Conservation (phyloP, 176 grass and related monocot genomes). For the Neostapfia colusana region DNA sequence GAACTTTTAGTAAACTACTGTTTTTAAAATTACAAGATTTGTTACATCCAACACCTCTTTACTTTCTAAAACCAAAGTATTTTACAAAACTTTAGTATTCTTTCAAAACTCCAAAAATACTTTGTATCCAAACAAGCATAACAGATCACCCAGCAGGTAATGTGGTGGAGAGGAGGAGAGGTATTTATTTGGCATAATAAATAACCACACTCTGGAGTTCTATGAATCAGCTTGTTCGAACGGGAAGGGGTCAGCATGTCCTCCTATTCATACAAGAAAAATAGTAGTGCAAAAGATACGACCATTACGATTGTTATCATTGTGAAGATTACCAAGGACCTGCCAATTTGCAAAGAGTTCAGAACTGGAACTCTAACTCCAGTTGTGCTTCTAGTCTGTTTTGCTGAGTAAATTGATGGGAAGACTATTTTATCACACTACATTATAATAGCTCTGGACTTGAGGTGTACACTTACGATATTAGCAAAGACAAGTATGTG, state of each 20-base stretch:
- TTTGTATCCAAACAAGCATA: background rate
- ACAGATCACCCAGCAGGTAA: background rate
- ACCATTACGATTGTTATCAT: background rate
- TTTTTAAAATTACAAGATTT: no score
- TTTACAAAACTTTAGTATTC: no score
- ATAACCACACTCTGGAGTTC: background rate
- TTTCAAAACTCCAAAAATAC: no score
- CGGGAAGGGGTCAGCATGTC: background rate
- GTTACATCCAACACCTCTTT: no score
- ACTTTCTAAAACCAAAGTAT: no score
- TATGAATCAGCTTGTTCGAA: background rate
- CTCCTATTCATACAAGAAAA: constrained; percentile 7
- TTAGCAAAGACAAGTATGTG: no score
- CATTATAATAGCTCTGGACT: no score
- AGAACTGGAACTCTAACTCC: background rate
- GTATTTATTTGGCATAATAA: background rate
- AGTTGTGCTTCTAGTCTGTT: background rate
- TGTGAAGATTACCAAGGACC: constrained; percentile 1
- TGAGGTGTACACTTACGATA: no score
- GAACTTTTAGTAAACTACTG: no score
- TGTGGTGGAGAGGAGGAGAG: background rate
- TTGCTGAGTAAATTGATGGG: background rate
- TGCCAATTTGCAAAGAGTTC: background rate
- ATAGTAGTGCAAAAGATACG: constrained; percentile 10
- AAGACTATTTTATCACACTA: no score